These are phyloP conservation scores for Ulota crispa DNA, from an alignment of 225 moss, liverwort and hornwort species.

Conservation along the genomic window DNA sequence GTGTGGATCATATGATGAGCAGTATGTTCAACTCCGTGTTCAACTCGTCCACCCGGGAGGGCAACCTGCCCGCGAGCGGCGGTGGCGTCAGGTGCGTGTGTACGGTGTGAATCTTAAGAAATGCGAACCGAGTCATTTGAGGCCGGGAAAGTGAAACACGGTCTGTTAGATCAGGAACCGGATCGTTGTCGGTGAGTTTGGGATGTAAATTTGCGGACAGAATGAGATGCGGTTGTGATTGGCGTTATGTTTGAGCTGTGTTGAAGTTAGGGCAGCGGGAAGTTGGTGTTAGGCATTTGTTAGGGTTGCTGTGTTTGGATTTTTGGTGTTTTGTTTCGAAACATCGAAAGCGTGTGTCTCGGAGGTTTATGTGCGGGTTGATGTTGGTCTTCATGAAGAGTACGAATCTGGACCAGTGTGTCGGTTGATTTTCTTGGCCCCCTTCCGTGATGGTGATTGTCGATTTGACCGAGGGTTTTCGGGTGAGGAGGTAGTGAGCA, in stretches of 20 bases:
- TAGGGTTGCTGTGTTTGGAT: background rate
- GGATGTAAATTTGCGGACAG: conserved; percentile 17
- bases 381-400: background rate
- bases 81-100: conserved; percentile 43
- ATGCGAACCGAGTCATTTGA: background rate
- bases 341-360: background rate
- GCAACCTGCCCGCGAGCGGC: conserved; percentile 28
- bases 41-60: conserved; percentile 31
- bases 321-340: background rate
- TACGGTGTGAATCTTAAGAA: background rate
- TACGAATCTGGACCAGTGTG: background rate
- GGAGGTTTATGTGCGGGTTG: background rate
- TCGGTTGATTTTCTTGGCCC: background rate
- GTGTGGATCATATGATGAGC: conserved; percentile 39
- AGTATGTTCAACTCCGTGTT: conserved; percentile 46
- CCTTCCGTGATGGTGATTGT: background rate
- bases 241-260: background rate
- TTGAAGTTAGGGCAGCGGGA: background rate
- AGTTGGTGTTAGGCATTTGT: background rate
- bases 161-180: background rate
- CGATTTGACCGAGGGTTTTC: background rate
- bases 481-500: background rate
- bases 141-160: background rate
- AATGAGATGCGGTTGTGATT: conserved; percentile 17
- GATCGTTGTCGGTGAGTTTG: conserved; percentile 23